These are phyloP conservation scores for Phialophora macrospora DNA, from an alignment of 2,329 filamentous ascomycete genomes.

Conservation along the genomic window DNA sequence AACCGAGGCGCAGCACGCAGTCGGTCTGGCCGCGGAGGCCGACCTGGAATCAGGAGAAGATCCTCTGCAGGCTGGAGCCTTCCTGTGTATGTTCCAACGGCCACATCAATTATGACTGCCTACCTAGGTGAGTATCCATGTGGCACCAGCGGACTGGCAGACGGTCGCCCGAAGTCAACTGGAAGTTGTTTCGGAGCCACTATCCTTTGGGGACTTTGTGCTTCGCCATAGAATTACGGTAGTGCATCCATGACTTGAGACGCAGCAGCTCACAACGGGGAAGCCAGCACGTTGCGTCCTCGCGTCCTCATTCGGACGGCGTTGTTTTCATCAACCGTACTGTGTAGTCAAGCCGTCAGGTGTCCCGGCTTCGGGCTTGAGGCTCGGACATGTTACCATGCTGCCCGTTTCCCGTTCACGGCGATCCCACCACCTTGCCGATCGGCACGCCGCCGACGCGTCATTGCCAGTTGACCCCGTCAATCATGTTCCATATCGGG, in stretches of 20 bases:
- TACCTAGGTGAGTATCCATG: neutral
- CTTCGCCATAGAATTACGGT: neutral
- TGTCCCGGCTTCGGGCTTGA: neutral
- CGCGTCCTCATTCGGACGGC: neutral
- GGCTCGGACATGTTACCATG: neutral
- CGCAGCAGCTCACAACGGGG: neutral
- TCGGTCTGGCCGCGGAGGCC: neutral
- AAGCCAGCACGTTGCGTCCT: neutral
- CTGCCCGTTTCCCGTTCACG: neutral
- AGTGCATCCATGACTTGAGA: neutral
- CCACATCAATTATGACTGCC: neutral
- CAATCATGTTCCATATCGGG: slow-evolving; percentile 7
- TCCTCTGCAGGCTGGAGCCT: neutral
- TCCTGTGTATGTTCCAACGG: neutral
- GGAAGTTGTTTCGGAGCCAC: neutral
- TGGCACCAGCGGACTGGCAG: slow-evolving; percentile 1
- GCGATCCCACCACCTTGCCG: neutral
- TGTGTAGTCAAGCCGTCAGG: neutral
- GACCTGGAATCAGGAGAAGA: neutral
- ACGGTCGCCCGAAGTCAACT: neutral
- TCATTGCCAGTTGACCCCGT: slow-evolving; percentile 7
- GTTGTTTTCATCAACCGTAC: neutral
- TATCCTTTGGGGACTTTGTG: neutral
- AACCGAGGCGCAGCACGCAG: neutral
- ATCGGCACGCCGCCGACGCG: slow-evolving; percentile 6